Evolutionary conservation across 225 moss, liverwort and hornwort genomes (phyloP).

Genomic region (Rhytidiadelphus loreus): DNA sequence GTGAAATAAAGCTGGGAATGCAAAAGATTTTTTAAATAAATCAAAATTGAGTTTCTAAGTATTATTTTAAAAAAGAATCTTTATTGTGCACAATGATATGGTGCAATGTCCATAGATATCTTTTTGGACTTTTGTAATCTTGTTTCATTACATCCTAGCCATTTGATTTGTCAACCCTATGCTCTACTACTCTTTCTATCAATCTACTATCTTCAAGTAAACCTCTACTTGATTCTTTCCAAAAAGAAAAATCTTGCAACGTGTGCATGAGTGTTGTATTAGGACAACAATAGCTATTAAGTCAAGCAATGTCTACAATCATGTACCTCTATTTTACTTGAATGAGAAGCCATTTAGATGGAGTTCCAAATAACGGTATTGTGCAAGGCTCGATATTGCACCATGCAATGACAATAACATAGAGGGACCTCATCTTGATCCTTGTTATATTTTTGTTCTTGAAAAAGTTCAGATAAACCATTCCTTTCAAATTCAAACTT

Average conservation of each 20-base stretch:
- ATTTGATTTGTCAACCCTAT: not conserved
- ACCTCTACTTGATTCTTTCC: too few relatives aligned
- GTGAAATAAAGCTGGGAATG: not conserved
- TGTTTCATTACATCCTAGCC: too few relatives aligned
- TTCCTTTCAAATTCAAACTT: not conserved
- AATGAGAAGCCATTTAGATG: not conserved
- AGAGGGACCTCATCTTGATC: not conserved
- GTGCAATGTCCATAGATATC: too few relatives aligned
- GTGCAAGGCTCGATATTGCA: not conserved
- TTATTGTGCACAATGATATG: too few relatives aligned
- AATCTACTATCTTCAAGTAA: not conserved
- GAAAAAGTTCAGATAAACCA: not conserved
- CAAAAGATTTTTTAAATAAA: too few relatives aligned
- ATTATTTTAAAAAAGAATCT: not conserved
- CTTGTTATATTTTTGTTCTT: not conserved
- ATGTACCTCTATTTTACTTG: not conserved
- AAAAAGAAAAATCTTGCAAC: too few relatives aligned
- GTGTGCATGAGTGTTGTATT: too few relatives aligned
- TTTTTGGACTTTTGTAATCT: not conserved
- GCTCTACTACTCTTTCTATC: too few relatives aligned
- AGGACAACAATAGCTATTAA: too few relatives aligned
- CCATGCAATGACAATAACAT: not conserved
- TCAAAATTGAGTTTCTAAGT: not conserved
- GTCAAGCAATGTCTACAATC: too few relatives aligned
- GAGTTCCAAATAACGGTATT: not conserved